Percentiles rank a stretch among this genome's conserved stretches.
Evolutionary conservation across 345 rosid genomes (phyloP).

Genomic region (Dipteronia sinensis): DNA sequence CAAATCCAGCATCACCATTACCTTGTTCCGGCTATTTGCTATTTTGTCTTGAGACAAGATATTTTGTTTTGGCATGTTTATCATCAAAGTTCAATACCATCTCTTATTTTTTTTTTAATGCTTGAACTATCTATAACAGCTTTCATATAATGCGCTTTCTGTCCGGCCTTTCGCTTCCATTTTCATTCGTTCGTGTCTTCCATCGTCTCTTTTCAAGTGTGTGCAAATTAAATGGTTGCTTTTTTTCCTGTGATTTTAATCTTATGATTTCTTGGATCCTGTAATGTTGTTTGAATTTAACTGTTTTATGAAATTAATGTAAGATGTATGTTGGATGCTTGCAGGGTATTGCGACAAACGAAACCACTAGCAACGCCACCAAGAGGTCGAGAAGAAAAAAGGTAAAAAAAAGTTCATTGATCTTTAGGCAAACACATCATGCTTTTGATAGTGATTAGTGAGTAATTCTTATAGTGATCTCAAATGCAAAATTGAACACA

Average conservation of each 20-base stretch:
- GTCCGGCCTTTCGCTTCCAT: background rate
- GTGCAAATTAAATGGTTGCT: background rate
- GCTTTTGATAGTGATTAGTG: background rate
- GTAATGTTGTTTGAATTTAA: background rate
- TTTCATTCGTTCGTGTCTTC: background rate
- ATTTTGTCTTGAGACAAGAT: background rate
- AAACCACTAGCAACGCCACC: constrained; percentile 36
- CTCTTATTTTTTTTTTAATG: too few species aligned
- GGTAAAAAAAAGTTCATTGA: constrained; percentile 36
- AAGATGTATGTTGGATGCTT: constrained; percentile 9
- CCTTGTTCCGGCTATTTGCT: background rate
- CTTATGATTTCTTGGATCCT: background rate
- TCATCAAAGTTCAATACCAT: background rate
- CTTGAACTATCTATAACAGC: background rate
- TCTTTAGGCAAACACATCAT: background rate
- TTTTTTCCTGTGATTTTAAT: background rate
- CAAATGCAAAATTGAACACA: background rate
- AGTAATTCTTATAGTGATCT: background rate
- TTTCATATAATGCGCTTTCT: background rate
- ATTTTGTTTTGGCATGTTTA: background rate
- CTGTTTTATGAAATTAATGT: background rate
- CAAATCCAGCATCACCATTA: background rate
- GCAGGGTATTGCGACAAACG: constrained; percentile 48
- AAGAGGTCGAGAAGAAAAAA: constrained; percentile 64
- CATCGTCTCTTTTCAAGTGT: background rate